Percentiles rank a stretch among this genome's conserved stretches.
These are phyloP conservation scores for Cutaneotrichosporon spelunceum DNA, from an alignment of 1,284 basidiomycete genomes.

Conservation along the genomic window DNA sequence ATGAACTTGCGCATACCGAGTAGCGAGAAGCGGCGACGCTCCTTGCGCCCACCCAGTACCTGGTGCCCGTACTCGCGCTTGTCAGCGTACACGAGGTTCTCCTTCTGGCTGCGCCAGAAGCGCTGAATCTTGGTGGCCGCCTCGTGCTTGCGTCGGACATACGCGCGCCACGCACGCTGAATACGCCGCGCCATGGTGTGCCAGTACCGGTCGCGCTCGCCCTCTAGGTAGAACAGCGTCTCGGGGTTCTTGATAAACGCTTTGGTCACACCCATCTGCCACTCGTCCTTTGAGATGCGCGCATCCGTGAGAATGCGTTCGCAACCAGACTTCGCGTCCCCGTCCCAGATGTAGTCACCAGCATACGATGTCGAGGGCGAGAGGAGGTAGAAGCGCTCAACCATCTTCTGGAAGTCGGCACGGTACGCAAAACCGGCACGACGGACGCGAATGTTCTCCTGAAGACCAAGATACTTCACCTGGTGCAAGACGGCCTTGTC, in stretches of 20 bases:
- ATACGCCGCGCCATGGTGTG: conserved; percentile 99
- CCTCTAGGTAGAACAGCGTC: conserved; percentile 98
- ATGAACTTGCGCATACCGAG: conserved; percentile 91
- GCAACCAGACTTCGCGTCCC: conserved; percentile 86
- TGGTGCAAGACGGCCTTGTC: conserved; percentile 93
- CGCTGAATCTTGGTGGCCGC: conserved; percentile 92
- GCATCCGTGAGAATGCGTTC: conserved; percentile 90
- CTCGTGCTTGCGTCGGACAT: conserved; percentile 91
- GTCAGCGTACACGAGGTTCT: conserved; percentile 81
- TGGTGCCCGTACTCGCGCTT: conserved; percentile 92
- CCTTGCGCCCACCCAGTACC: conserved; percentile 85
- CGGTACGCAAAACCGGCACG: conserved; percentile 97
- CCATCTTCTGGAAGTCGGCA: conserved; percentile 87
- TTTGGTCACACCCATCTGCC: conserved; percentile 99
- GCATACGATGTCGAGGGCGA: conserved; percentile 96
- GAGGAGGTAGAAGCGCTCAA: conserved; percentile 93
- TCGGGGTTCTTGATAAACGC: conserved; percentile 99
- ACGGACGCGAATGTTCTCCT: conserved; percentile 97
- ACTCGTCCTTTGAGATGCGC: conserved; percentile 92
- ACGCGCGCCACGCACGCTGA: conserved; percentile 93
- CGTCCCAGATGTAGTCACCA: conserved; percentile 96
- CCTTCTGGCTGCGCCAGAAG: conserved; percentile 99
- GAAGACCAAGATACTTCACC: conserved; percentile 97
- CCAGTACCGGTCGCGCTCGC: conserved; percentile 99
- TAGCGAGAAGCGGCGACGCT: conserved; percentile 87